phyloP scores from a whole-genome alignment of 1,284 basidiomycete species.

The Irpex sp. region DNA sequence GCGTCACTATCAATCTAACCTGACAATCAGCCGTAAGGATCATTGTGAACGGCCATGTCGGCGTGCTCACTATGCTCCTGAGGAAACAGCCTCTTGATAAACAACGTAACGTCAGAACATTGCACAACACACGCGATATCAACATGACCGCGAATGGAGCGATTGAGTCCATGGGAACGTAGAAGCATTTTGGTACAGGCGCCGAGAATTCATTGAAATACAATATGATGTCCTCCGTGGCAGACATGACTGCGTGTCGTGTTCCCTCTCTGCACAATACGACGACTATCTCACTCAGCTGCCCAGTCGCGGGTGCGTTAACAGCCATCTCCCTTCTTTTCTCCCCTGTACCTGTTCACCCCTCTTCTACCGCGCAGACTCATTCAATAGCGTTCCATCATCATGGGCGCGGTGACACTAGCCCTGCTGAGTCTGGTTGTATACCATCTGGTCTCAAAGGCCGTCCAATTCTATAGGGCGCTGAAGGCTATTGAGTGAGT shows the following conservation, averaged over 20 bases:
- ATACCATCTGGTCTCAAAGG: neutral
- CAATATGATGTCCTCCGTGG: neutral
- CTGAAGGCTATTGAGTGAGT: slow-evolving; percentile 2
- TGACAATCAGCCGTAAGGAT: too few relatives aligned
- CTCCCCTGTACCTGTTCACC: neutral
- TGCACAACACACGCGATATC: neutral
- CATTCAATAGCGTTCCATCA: neutral
- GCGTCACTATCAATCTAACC: neutral
- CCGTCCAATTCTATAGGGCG: neutral
- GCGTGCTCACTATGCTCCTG: neutral
- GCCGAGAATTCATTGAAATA: neutral
- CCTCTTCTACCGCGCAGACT: neutral
- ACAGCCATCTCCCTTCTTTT: neutral
- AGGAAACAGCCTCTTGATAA: neutral
- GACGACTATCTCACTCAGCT: neutral
- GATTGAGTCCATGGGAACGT: neutral
- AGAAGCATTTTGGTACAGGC: neutral
- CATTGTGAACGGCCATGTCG: neutral
- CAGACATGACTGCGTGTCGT: neutral
- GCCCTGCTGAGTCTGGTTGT: neutral
- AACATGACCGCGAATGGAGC: neutral
- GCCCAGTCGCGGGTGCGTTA: neutral
- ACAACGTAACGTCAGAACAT: neutral
- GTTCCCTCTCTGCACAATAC: neutral
- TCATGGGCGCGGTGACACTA: neutral